A percentile compares a stretch with the other conserved stretches of the same genome.
phyloP scores from a whole-genome alignment of 2,329 filamentous ascomycete genomes.

The Trichoderma cornu-damae region DNA sequence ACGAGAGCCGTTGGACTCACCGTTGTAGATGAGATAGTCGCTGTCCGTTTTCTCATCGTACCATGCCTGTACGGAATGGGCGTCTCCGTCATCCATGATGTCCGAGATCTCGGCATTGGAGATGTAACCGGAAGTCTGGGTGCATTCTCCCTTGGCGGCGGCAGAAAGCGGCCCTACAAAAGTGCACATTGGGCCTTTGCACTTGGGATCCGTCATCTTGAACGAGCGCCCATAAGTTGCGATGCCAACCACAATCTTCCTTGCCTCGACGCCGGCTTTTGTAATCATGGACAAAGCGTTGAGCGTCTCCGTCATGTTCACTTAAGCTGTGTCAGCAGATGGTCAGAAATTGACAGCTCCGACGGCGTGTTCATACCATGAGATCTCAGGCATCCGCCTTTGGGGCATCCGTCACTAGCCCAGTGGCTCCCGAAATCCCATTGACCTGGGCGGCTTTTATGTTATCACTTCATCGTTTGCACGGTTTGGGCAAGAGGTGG shows the following conservation, averaged over 20 bases:
- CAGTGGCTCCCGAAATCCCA: constrained; percentile 30
- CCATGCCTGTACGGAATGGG: background rate
- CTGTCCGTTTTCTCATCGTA: background rate
- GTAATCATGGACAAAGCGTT: constrained; percentile 28
- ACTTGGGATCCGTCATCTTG: background rate
- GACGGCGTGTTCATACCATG: constrained; percentile 18
- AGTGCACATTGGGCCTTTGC: constrained; percentile 24
- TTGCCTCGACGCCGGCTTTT: constrained; percentile 24
- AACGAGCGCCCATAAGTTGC: constrained; percentile 23
- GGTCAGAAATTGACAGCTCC: too few relatives aligned
- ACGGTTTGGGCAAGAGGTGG: too few relatives aligned
- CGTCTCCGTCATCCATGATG: constrained; percentile 17
- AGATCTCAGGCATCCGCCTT: constrained; percentile 26
- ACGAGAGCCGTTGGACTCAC: too few relatives aligned
- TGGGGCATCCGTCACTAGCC: constrained; percentile 24
- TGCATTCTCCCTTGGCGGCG: constrained; percentile 28
- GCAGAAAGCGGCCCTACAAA: constrained; percentile 26
- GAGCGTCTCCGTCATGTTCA: constrained; percentile 29
- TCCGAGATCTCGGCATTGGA: constrained; percentile 28
- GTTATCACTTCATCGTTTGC: too few relatives aligned
- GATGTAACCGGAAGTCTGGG: constrained; percentile 29
- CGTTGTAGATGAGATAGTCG: background rate
- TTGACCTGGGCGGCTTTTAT: constrained; percentile 19
- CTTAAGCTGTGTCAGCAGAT: too few relatives aligned
- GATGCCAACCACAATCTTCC: constrained; percentile 27